A percentile compares a stretch with the other conserved stretches of the same genome.
Evolutionary conservation across 108 stramenopile species (phyloP).

Genomic region (Fistulifera pelliculosa): DNA sequence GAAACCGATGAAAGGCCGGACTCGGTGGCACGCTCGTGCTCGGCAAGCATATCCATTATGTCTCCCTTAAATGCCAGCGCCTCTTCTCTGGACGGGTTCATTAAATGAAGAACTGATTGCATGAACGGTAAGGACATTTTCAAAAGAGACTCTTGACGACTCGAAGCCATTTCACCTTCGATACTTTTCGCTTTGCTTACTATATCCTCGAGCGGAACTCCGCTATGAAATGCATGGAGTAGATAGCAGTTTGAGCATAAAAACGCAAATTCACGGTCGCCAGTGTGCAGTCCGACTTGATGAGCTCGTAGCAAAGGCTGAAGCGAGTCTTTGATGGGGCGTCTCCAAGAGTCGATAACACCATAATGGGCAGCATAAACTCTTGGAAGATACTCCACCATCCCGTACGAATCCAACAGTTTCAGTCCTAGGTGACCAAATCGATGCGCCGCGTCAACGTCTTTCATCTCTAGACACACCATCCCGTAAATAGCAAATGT

Average conservation of each 20-base stretch:
- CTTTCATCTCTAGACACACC: constrained; percentile 12
- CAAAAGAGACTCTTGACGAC: constrained; percentile 1
- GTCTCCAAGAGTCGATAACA: constrained; percentile 7
- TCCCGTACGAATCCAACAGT: constrained; percentile 22
- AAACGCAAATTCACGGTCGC: constrained; percentile 23
- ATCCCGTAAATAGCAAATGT: constrained; percentile 41
- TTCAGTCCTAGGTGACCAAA: constrained; percentile 27
- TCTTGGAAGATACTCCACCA: constrained; percentile 20
- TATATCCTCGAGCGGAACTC: not conserved
- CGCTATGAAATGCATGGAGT: constrained; percentile 6
- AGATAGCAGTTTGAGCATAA: constrained; percentile 6
- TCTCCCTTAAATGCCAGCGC: constrained; percentile 7
- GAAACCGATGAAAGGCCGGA: not conserved
- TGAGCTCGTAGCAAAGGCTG: constrained; percentile 15
- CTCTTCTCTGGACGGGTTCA: constrained; percentile 7
- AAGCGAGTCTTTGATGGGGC: constrained; percentile 12
- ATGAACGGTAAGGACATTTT: not conserved
- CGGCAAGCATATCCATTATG: constrained; percentile 4
- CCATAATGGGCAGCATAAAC: constrained; percentile 21
- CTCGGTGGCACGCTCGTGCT: no score
- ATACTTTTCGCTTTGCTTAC: not conserved
- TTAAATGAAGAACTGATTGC: constrained; percentile 2
- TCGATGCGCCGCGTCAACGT: constrained; percentile 25
- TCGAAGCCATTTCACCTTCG: constrained; percentile 1
- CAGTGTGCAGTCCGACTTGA: constrained; percentile 17